Evolutionary conservation across 306 rosid genomes (phyloP).

Genomic region (Phaseolus lunatus): DNA sequence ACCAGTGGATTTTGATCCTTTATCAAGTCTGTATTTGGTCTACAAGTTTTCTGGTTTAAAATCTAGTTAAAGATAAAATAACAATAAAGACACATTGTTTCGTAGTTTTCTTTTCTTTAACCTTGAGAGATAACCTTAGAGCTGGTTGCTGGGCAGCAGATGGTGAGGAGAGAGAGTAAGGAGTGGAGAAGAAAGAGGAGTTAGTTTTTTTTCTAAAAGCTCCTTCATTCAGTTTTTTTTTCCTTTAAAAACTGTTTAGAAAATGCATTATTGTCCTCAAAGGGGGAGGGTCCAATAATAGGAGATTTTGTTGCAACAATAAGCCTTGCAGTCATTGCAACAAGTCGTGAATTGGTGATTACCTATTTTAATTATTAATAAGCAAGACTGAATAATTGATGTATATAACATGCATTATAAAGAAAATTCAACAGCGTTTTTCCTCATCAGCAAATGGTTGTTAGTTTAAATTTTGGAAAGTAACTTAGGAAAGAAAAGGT

Average conservation of each 20-base stretch:
- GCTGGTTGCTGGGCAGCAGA: background rate
- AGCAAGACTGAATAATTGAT: slow-evolving; percentile 19
- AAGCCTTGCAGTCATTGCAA: background rate
- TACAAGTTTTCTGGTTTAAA: background rate
- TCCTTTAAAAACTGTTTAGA: background rate
- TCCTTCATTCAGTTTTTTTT: background rate
- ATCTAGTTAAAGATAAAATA: background rate
- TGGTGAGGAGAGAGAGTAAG: background rate
- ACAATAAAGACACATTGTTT: background rate
- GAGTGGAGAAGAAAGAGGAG: background rate
- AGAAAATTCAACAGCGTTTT: background rate
- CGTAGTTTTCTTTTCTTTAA: background rate
- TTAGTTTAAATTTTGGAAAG: slow-evolving; percentile 25
- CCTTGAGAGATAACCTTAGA: background rate
- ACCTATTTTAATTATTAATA: slow-evolving; percentile 30
- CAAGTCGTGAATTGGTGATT: background rate
- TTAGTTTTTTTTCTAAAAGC: background rate
- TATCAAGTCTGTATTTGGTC: background rate
- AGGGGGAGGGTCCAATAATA: background rate
- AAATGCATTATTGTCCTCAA: background rate
- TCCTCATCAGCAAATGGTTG: background rate
- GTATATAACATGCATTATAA: background rate
- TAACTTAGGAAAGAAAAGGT: slow-evolving; percentile 8
- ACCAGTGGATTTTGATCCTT: slow-evolving; percentile 30
- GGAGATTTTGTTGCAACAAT: background rate